Base-by-base conservation (phyloP, 805 yeast genomes). In the Metschnikowia picachoensis region DNA sequence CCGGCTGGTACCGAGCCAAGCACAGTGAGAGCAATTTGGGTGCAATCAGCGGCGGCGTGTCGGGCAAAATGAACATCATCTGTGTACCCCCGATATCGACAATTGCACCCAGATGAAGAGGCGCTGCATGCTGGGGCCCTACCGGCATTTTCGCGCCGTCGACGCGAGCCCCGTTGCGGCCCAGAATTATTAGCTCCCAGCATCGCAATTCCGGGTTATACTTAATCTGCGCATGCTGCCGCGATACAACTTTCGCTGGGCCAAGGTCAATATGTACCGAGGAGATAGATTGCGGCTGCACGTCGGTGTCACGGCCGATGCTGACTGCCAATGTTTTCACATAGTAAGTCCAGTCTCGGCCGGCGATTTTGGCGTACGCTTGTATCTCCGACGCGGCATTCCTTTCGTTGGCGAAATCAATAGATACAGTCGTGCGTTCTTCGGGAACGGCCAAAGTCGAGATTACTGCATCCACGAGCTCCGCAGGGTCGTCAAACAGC, bases 61-160 rank as follows among this genome's bases (percentile, higher is more conserved):
- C 97, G 2, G 99, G 99, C 54, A 94, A 72, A 33, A 94, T 94
- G 62, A 94, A 94, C 95, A 94, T 92, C 98, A 94, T 94, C 67
- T 94, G 98, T 10, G 96, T 90, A 6, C 97, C 97, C 14, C 98
- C 98, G 38, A 94, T 83, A 59, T 94, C 99, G 47, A 94, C 67
- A 14, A 94, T 81, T 35, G 92, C 87, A n/a, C 99, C 99, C 2
- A 95, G 84, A 43, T 78, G 76, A 46, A 94, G 74, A 11, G 82
- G 76, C 12, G 83, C 76, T 3, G 82, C 72, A 5, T 70, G 65
- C 35, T 66, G 56, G 5, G 75, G 66, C 5, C 83, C 84, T 30
- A 77, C 67, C 3, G 77, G 73, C 35, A 76, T 65, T 55, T 79
- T 71, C n/a, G 64, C 67, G 29, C 88, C 87, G 68, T 94, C 96